Percentiles rank a stretch among this genome's conserved stretches.
Conservation (phyloP, 2,329 filamentous ascomycete species). For the Diaporthe destruens region DNA sequence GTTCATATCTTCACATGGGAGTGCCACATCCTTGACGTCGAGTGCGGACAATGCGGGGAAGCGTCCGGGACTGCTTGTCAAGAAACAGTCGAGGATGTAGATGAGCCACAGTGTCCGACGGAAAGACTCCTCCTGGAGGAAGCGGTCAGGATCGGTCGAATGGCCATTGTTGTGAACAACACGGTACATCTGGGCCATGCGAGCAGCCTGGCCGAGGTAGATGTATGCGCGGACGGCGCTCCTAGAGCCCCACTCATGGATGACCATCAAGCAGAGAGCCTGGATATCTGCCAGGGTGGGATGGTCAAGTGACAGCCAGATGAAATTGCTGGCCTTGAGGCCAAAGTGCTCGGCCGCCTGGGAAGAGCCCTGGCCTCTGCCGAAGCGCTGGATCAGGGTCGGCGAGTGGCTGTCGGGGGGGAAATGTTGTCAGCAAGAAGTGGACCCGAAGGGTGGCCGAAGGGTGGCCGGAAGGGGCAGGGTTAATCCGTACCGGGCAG, state of each 20-base stretch:
- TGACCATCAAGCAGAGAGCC: constrained; percentile 70
- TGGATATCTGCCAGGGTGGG: constrained; percentile 72
- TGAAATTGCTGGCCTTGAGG: constrained; percentile 66
- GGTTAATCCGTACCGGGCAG: constrained; percentile 65
- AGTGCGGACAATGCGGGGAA: constrained; percentile 67
- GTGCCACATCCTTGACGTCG: constrained; percentile 67
- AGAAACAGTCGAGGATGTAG: constrained; percentile 72
- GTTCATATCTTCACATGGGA: constrained; percentile 72
- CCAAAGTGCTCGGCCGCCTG: constrained; percentile 71
- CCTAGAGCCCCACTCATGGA: constrained; percentile 73
- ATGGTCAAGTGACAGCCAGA: constrained; percentile 70
- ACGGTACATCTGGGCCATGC: constrained; percentile 74
- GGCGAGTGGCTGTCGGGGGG: constrained; percentile 63
- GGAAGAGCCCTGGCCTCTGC: constrained; percentile 61
- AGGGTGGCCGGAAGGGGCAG: neutral
- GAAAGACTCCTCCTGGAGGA: constrained; percentile 72
- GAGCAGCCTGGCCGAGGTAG: constrained; percentile 72
- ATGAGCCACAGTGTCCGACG: constrained; percentile 73
- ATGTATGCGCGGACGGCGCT: constrained; percentile 74
- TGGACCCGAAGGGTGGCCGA: neutral
- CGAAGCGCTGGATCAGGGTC: constrained; percentile 69
- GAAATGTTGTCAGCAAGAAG: constrained; percentile 27
- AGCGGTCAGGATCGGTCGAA: constrained; percentile 66
- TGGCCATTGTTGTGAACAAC: constrained; percentile 68
- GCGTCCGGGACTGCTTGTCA: constrained; percentile 72